Evolutionary conservation across 1,284 basidiomycete species (phyloP).

Genomic region (Heterobasidion irregulare): DNA sequence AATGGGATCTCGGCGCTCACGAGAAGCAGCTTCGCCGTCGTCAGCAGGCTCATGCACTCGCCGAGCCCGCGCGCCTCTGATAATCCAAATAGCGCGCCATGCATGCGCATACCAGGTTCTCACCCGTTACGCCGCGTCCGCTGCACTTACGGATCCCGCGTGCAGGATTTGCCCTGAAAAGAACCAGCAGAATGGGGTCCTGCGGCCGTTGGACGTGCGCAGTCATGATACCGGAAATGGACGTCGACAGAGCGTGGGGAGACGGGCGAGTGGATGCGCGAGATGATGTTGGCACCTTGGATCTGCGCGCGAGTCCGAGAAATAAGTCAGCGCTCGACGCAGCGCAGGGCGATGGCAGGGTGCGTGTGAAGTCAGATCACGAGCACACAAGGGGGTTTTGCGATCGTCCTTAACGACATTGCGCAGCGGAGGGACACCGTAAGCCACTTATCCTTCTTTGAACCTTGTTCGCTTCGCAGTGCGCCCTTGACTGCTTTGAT

Average conservation of each 20-base stretch:
- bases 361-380: not conserved
- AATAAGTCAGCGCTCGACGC: no score
- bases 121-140: not conserved
- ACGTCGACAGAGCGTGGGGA: not conserved
- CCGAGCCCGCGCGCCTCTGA: not conserved
- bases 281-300: not conserved
- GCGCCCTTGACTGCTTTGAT: not conserved
- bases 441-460: not conserved
- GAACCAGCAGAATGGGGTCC: no score
- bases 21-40: not conserved
- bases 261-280: not conserved
- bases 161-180: no score
- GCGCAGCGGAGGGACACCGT: not conserved
- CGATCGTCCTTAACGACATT: not conserved
- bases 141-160: no score
- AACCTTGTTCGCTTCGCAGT: not conserved
- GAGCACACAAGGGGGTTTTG: not conserved
- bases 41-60: not conserved
- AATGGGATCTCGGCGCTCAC: not conserved
- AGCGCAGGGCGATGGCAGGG: not conserved
- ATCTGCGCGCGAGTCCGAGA: not conserved
- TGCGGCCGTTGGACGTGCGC: no score
- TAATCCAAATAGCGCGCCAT: not conserved
- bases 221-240: not conserved
- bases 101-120: not conserved